phyloP scores from a whole-genome alignment of 257 asterid species.

The Ophiorrhiza pumila region DNA sequence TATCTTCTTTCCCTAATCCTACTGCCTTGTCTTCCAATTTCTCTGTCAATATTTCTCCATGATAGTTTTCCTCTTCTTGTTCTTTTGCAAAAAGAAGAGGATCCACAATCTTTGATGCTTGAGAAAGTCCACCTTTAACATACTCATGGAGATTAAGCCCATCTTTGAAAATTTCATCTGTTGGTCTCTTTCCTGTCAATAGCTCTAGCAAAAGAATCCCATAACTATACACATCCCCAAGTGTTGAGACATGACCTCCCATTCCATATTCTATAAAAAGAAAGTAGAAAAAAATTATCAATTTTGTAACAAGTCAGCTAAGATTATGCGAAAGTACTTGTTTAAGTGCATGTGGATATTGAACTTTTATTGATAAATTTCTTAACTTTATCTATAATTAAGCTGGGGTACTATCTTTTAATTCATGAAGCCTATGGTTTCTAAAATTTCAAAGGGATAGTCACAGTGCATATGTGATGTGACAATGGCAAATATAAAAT shows the following conservation, averaged over 20 bases:
- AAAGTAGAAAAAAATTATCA: background rate
- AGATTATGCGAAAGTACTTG: no score
- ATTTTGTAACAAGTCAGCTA: background rate
- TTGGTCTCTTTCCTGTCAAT: conserved; percentile 43
- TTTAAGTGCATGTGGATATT: background rate
- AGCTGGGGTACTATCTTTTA: no score
- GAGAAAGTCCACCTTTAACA: conserved; percentile 30
- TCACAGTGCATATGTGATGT: no score
- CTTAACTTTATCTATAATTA: no score
- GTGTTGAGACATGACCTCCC: conserved; percentile 31
- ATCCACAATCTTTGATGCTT: conserved; percentile 26
- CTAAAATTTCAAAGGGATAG: no score
- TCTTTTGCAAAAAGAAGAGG: conserved; percentile 6
- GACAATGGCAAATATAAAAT: no score
- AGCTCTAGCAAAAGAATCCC: conserved; percentile 52
- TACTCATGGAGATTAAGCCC: conserved; percentile 36
- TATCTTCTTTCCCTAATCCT: background rate
- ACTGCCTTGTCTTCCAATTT: background rate
- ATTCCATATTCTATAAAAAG: conserved; percentile 45
- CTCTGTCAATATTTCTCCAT: conserved; percentile 1
- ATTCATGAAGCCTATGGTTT: no score
- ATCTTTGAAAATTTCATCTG: conserved; percentile 34
- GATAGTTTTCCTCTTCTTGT: background rate
- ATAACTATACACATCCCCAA: conserved; percentile 50
- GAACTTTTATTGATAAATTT: no score